These are phyloP conservation scores for Russula vinacea DNA, from an alignment of 768 basidiomycete species.

Conservation along the genomic window DNA sequence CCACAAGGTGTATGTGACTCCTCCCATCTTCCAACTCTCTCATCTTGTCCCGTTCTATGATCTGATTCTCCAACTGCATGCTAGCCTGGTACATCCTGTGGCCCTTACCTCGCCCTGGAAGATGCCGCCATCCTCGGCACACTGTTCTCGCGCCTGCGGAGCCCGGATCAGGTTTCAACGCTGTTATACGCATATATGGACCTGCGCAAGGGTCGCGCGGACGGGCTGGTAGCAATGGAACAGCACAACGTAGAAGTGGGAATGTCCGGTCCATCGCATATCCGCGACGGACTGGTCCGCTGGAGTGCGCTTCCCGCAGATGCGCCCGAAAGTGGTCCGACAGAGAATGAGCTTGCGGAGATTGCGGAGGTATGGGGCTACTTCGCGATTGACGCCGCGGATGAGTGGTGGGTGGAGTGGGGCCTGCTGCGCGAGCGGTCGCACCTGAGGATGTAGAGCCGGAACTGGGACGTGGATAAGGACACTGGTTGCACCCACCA, in stretches of 20 bases:
- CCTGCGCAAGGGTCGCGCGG: conserved; percentile 32
- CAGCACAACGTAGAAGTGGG: conserved; percentile 6
- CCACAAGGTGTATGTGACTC: conserved; percentile 33
- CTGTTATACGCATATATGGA: conserved; percentile 34
- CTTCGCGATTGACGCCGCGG: conserved; percentile 26
- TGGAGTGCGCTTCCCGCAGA: conserved; percentile 6
- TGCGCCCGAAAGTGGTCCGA: conserved; percentile 4
- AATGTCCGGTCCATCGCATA: conserved; percentile 3
- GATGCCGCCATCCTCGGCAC: conserved; percentile 36
- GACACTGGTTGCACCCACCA: not conserved
- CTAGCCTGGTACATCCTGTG: conserved; percentile 41
- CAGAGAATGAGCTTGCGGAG: conserved; percentile 23
- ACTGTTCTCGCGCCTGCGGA: conserved; percentile 34
- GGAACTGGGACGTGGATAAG: not conserved
- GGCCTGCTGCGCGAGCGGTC: conserved; percentile 26
- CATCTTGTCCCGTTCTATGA: not conserved
- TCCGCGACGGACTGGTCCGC: conserved; percentile 22
- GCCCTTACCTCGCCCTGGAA: conserved; percentile 31
- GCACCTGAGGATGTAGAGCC: not conserved
- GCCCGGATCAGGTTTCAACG: conserved; percentile 30
- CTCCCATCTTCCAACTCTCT: not conserved
- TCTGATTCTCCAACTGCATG: not conserved
- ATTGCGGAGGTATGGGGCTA: conserved; percentile 26
- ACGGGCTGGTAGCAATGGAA: conserved; percentile 8
- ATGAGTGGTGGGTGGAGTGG: conserved; percentile 30